Base-by-base conservation (phyloP, 2,329 filamentous ascomycete species). In the Rhynchosporium agropyri region DNA sequence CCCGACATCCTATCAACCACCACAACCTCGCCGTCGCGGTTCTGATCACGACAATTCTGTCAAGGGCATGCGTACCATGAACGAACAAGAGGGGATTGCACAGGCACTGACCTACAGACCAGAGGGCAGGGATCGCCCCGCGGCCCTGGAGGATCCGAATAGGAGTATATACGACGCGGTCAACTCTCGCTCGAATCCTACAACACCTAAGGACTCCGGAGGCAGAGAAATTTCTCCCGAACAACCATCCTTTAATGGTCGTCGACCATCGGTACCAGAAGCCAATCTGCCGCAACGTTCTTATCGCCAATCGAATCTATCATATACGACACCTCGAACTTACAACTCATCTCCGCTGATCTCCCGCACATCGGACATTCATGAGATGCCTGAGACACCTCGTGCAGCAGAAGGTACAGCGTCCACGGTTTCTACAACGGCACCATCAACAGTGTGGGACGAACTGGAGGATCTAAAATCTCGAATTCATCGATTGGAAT, bases 401-500 rank as follows among this genome's bases (percentile, higher is more conserved):
- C 78, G 83, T 63, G 77, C 76, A 20, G 69, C 79, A 33, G 88
- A 93, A 71, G 89, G 88, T 8, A 92, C 92, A 0, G 92, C 95
- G 71, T 98, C 95, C 0, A 94, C 90, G 0, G 83, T 90, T 40
- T 98, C 95, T 0, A 95, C 91, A 0, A 92, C 89, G 1, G 92
- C 91, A 1, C 91, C 93, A 12, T 96, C 92, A 1, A 97, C 92
- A 0, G 91, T 99, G 2, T 99, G 95, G 95, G 95, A 98, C 74
- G 95, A 99, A 76, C 79, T 99, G 33, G 95, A 98, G 70, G 95
- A 98, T 68, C 79, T 99, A 53, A 98, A 98, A 75, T 95, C 91
- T 46, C 87, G 95, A 36, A 97, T 99, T 70, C 88, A 91, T 70
- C 90, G 92, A 64, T 83, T 99, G 9, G 95, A 98, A 75, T 77